phyloP scores from a whole-genome alignment of 192 early-diverging fungal genomes.

The Pilaira anomala region DNA sequence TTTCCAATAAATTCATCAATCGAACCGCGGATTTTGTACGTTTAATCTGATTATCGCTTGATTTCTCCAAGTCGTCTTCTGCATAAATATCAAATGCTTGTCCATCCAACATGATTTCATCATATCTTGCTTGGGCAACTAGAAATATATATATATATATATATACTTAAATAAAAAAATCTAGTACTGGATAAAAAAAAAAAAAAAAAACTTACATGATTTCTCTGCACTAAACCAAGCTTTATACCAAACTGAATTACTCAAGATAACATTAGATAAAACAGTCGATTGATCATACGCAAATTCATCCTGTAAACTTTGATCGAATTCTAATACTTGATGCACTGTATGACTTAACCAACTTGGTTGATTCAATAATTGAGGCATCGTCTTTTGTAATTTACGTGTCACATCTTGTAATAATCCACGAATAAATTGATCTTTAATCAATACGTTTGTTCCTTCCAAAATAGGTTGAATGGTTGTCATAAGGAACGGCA shows the following conservation, averaged over 20 bases:
- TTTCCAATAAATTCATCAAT: conserved; percentile 58
- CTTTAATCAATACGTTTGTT: conserved; percentile 55
- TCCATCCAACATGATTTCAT: conserved; percentile 56
- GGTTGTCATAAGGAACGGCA: conserved; percentile 59
- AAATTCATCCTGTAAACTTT: conserved; percentile 60
- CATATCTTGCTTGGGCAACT: conserved; percentile 59
- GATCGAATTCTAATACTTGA: conserved; percentile 66
- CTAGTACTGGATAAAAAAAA: neutral
- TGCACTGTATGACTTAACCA: conserved; percentile 63
- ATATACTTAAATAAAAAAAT: neutral
- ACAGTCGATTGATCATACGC: conserved; percentile 38
- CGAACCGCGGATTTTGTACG: conserved; percentile 62
- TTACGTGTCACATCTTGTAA: conserved; percentile 55
- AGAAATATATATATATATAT: neutral
- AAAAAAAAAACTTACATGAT: conserved; percentile 39
- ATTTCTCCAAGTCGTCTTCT: conserved; percentile 24
- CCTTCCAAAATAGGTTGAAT: conserved; percentile 60
- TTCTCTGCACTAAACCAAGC: conserved; percentile 72
- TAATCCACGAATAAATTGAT: conserved; percentile 63
- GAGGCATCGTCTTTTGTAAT: conserved; percentile 48
- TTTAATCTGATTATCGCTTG: conserved; percentile 47
- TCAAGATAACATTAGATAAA: conserved; percentile 41
- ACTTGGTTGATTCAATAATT: conserved; percentile 52
- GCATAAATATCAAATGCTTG: conserved; percentile 58
- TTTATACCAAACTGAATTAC: conserved; percentile 54